Evolutionary conservation across 306 rosid species (phyloP), one percentile per base, ranked within the genome.

Genomic region (Dryas drummondii): DNA sequence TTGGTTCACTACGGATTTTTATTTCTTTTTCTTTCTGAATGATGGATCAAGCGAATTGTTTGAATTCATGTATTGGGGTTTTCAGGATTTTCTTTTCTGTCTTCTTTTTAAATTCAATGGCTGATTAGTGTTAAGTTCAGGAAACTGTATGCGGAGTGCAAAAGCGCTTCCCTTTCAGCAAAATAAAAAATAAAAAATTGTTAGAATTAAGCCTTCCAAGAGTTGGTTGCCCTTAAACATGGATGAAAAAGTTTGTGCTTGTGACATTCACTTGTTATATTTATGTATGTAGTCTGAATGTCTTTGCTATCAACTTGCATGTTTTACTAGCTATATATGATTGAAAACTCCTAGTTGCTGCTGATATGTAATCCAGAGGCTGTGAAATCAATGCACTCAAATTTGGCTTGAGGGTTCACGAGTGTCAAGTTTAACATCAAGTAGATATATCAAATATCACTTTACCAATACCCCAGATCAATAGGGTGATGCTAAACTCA

Each of bases 391-490:
- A 16, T 60, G 65, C 65, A 59, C n/a, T 59, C n/a, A 11, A 59
- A 32, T 59, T 27, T 11, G 66, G 37, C 63, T 22, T 9, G 40
- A 26, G 0, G 41, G 22, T 19, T 59, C 12, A 32, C 44, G 42
- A 37, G 45, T 60, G 66, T 60, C n/a, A n/a, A 48, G 68, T 65
- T 44, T 72, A 68, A 56, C 37, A 62, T 54, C 48, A 66, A 58
- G 37, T 42, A 64, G 16, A 7, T 46, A 3, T 50, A 17, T 74
- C 19, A 50, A 60, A 37, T 61, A 56, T 54, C 9, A 59, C 22
- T 26, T 47, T 47, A 73, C 59, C 37, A n/a, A 5, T 47, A 45
- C 67, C 42, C 27, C 14, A 74, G 40, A 49, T 54, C 50, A n/a
- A 7, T 61, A 49, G 61, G 70, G 9, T 62, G 27, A 62, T 19